Evolutionary conservation across 495 filamentous ascomycete species (phyloP).

Genomic region (Parathielavia appendiculata): DNA sequence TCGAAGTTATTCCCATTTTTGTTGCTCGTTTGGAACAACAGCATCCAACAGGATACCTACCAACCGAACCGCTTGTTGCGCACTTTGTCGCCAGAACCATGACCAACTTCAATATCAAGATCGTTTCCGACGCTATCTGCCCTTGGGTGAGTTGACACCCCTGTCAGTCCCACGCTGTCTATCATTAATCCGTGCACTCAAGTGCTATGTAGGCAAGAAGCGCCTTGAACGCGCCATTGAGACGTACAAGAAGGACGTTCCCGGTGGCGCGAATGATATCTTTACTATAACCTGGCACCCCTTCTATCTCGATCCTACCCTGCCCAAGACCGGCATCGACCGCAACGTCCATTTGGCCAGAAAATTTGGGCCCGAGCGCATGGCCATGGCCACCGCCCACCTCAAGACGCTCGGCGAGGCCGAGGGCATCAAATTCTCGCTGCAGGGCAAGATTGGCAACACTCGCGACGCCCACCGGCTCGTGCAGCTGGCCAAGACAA

Average conservation of each 20-base stretch:
- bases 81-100: slow-evolving; percentile 37
- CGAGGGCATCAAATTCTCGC: slow-evolving; percentile 68
- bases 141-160: slow-evolving; percentile 50
- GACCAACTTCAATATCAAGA: slow-evolving; percentile 71
- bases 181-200: slow-evolving; percentile 3
- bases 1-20: neutral
- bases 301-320: slow-evolving; percentile 71
- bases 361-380: slow-evolving; percentile 49
- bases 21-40: neutral
- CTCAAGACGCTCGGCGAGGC: slow-evolving; percentile 53
- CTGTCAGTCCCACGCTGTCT: neutral
- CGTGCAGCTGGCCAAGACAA: slow-evolving; percentile 61
- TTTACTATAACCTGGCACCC: slow-evolving; percentile 70
- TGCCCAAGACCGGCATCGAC: slow-evolving; percentile 39
- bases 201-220: slow-evolving; percentile 81
- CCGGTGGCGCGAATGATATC: slow-evolving; percentile 55
- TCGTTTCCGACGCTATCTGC: slow-evolving; percentile 75
- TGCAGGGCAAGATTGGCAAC: slow-evolving; percentile 68
- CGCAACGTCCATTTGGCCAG: slow-evolving; percentile 22
- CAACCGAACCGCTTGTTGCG: neutral
- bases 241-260: slow-evolving; percentile 54
- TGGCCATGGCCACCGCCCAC: slow-evolving; percentile 51
- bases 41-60: no score
- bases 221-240: slow-evolving; percentile 65
- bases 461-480: slow-evolving; percentile 73